Evolutionary conservation across 345 rosid genomes (phyloP), one percentile per base, ranked within the genome.

Genomic region (Populus pruinosa): DNA sequence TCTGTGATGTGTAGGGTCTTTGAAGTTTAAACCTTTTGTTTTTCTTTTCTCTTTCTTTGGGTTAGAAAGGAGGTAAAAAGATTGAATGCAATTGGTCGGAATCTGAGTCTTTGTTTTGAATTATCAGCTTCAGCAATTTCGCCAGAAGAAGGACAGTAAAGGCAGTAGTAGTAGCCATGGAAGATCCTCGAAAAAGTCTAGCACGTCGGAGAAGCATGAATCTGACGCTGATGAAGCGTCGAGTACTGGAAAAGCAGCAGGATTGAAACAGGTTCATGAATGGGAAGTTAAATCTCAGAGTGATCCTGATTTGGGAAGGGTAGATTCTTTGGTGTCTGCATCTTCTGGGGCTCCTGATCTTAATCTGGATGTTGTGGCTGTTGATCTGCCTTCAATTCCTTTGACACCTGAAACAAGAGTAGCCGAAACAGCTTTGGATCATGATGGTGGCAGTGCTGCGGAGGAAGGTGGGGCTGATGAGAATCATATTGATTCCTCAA

Each of bases 71-170:
- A 43, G 35, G 66, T 5, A 38, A 13, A 47, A 13, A 55, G 70
- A 38, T 38, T 74, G 6, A 3, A 35, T 68, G n/a, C 31, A 64
- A 31, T 76, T 59, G 36, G 20, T 64, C 65, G 36, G 77, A 27
- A 33, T 55, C 36, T 85, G 35, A 82, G 10, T 72, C 27, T 78
- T 67, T 5, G n/a, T 43, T 55, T 43, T 67, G 20, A 55, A 17
- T 73, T 80, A 41, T 79, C 91, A 96, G 99, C 93, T 96, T 88
- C 98, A 96, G 86, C 98, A 92, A 76, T 96, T 79, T 85, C 97
- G 99, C 74, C 96, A 93, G 83, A 96, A 90, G 89, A 95, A 92
- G 85, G 98, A 92, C 81, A 77, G 74, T 56, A 91, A 93, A 86
- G 92, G 89, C 72, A 87, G 93, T 66, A 80, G 93, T 66, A 80